Base-by-base conservation (phyloP, 78 protist genomes). In the Dictyostelium citrinum region DNA sequence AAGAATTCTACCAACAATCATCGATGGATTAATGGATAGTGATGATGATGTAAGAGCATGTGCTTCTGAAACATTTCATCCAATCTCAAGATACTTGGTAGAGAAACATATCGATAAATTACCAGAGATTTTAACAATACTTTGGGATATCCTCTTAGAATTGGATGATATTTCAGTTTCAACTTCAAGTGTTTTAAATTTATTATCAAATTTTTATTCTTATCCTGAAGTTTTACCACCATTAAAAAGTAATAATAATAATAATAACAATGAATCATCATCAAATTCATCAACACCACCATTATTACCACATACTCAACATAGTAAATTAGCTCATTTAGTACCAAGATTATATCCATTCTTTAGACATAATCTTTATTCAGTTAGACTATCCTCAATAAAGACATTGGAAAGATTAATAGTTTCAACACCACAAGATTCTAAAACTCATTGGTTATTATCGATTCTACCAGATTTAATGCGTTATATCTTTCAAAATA, bases 41-140 rank as follows among this genome's bases (percentile, higher is more conserved):
- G 90, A 85, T 64, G 96, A 95, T 33, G 96, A 95, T 72, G 96
- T 95, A 2, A 12, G 96, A 16, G 96, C 92, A 10, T 79, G 77
- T 29, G 90, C 96, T 1, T 84, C 93, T 11, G 96, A 81, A 35
- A 84, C 90, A 0, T 78, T 95, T 37, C 83, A 81, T 22, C 96
- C 96, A 14, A 14, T 95, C 33, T 49, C 92, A 3, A 35, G 49
- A 46, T 61, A 72, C 29, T 33, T 71, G 6, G 91, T 86, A 1
- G 72, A 41, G 37, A 68, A 70, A 16, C 80, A 88, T 46, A 22
- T 20, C 2, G 85, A 78, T 43, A 81, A 55, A 11, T 14, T 78
- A 27, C 81, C 83, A 22, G 71, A 58, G 27, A 60, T 95, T 39
- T 11, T 86, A 12, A 43, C 90, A 0, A 79, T 95, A 12, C 94